Base-by-base conservation (phyloP, 345 rosid genomes). In the Heritiera fomes region DNA sequence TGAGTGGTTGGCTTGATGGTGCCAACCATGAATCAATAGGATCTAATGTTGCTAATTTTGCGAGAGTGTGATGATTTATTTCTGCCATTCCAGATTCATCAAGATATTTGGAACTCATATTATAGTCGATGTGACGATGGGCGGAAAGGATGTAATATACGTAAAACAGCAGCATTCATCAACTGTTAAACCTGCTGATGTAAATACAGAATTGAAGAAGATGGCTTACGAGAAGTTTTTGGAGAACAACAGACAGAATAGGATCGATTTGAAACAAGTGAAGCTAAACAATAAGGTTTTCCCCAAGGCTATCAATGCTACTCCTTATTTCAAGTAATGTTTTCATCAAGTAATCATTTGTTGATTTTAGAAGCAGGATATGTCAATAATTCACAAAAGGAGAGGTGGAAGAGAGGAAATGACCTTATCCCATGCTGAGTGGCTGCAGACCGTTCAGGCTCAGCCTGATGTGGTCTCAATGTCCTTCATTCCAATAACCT, bases 381-480 rank as follows among this genome's bases (percentile, higher is more conserved):
- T 90, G 43, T 84, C 81, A 49, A 86, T 85, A 76, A 87, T 87
- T 84, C 81, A 87, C 88, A 93, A 88, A 87, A 91, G 98, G 82
- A 90, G 99, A 83, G 99, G 98, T 64, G 99, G 99, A 80, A 89
- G 77, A 71, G 95, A 87, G 71, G 82, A 83, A 77, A 83, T 87
- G 76, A 85, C 71, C 76, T 81, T 90, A 53, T 84, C 91, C 80
- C 98, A 95, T 78, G 86, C 85, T 72, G 93, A 93, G 50, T 95
- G 98, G 98, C 82, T 93, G 40, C 90, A 90, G 76, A 92, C 93
- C 20, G 98, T 95, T 79, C 97, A 90, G 85, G 69, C 67, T 49
- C 58, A 40, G 43, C 43, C 43, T 3, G 43, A 40, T 40, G 43
- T 40, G 43, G 43, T 40, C 43, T 40, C 43, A 40, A 40, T 40